Evolutionary conservation across 495 filamentous ascomycete species (phyloP).

Genomic region (Thermothielavioides terrestris): DNA sequence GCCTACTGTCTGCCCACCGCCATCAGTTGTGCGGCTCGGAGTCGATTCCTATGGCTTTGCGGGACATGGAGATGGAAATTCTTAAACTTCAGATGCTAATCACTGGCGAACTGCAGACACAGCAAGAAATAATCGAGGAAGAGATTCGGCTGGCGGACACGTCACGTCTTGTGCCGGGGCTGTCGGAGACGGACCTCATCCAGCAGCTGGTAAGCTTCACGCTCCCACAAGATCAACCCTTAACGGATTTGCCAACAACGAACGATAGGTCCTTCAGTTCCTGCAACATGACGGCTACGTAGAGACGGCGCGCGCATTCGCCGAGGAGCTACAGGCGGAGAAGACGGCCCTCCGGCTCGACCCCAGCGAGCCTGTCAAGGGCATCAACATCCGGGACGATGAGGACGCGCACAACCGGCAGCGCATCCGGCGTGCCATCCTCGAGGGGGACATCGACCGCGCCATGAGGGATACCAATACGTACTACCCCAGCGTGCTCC

Average conservation of each 20-base stretch:
- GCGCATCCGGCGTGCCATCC: constrained; percentile 79
- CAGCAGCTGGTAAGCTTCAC: constrained; percentile 51
- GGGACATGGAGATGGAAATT: no score
- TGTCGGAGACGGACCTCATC: constrained; percentile 68
- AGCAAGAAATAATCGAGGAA: constrained; percentile 42
- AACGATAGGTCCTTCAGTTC: constrained; percentile 65
- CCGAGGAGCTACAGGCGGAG: constrained; percentile 70
- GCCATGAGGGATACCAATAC: constrained; percentile 71
- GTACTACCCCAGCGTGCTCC: constrained; percentile 74
- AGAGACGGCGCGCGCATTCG: constrained; percentile 86
- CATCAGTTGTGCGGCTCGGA: no score
- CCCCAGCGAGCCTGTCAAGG: constrained; percentile 43
- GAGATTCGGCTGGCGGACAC: constrained; percentile 31
- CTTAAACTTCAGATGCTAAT: no score
- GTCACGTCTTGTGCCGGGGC: constrained; percentile 51
- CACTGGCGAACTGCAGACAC: constrained; percentile 45
- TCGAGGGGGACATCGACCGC: constrained; percentile 88
- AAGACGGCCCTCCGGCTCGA: constrained; percentile 53
- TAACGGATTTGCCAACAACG: constrained; percentile 9
- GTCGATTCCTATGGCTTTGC: no score
- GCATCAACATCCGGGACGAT: constrained; percentile 74
- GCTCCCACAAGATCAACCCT: not conserved
- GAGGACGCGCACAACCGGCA: constrained; percentile 69
- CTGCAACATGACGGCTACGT: constrained; percentile 93
- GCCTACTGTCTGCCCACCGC: no score